These are phyloP conservation scores for Penicillium verrucosum DNA, from an alignment of 2,329 filamentous ascomycete genomes.

Conservation along the genomic window DNA sequence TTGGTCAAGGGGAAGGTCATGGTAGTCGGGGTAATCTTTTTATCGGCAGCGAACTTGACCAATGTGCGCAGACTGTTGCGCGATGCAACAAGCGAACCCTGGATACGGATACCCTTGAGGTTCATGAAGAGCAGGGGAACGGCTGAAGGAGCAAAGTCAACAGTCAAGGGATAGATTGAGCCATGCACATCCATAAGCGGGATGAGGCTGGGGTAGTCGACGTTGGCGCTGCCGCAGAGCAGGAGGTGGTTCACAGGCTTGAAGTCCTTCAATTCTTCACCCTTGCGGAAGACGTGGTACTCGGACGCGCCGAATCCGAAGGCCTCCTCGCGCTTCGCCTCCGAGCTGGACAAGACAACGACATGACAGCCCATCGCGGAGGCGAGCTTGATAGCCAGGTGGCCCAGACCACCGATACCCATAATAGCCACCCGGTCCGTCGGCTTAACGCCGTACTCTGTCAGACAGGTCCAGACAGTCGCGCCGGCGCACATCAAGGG, in stretches of 20 bases:
- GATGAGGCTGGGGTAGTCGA: conserved; percentile 25
- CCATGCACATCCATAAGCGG: conserved; percentile 26
- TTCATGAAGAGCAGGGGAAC: conserved; percentile 40
- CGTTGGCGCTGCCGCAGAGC: conserved; percentile 24
- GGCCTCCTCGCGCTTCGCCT: conserved; percentile 28
- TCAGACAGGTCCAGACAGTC: conserved; percentile 55
- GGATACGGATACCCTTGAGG: conserved; percentile 56
- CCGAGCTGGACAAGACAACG: conserved; percentile 30
- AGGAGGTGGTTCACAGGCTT: conserved; percentile 27
- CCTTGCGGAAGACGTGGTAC: conserved; percentile 25
- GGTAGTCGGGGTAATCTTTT: conserved; percentile 61
- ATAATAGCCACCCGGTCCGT: conserved; percentile 68
- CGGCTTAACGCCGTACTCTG: conserved; percentile 58
- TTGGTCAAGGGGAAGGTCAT: conserved; percentile 59
- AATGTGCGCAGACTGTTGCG: conserved; percentile 58
- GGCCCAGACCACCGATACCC: conserved; percentile 68
- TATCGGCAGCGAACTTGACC: conserved; percentile 60
- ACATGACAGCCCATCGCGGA: conserved; percentile 65
- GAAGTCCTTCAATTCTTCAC: conserved; percentile 19
- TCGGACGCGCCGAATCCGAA: conserved; percentile 25
- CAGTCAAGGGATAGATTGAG: conserved; percentile 26
- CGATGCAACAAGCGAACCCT: conserved; percentile 63
- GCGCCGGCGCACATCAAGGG: conserved; percentile 40
- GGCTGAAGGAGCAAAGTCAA: conserved; percentile 19
- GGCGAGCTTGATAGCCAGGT: conserved; percentile 67